Evolutionary conservation across 257 asterid species (phyloP).

Genomic region (Solanum peruvianum): DNA sequence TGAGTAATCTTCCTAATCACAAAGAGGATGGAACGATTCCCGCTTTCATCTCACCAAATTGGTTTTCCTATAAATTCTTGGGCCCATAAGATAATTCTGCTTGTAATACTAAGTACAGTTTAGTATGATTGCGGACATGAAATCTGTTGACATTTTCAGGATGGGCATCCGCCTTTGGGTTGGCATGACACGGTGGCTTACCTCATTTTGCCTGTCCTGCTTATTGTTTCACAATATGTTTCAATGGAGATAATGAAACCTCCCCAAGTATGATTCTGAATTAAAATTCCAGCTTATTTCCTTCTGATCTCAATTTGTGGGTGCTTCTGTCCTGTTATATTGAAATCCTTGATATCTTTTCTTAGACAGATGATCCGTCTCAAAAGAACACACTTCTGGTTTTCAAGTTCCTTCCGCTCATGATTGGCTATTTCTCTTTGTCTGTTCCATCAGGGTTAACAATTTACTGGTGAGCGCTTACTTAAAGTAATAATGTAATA

Average conservation of each 20-base stretch:
- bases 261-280: slow-evolving; percentile 63
- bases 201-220: slow-evolving; percentile 88
- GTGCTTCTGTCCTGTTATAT: slow-evolving; percentile 12
- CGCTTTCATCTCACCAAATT: neutral
- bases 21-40: neutral
- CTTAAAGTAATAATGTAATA: neutral
- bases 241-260: slow-evolving; percentile 99
- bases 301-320: neutral
- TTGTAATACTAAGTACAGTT: neutral
- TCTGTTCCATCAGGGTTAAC: slow-evolving; percentile 98
- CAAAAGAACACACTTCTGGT: slow-evolving; percentile 94
- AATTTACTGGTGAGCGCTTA: slow-evolving; percentile 68
- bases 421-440: slow-evolving; percentile 98
- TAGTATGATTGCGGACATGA: neutral
- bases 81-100: neutral
- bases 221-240: slow-evolving; percentile 74
- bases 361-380: slow-evolving; percentile 92
- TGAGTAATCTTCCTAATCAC: neutral
- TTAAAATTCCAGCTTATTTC: neutral
- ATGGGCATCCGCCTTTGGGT: slow-evolving; percentile 99
- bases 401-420: slow-evolving; percentile 92
- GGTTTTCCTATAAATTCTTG: neutral
- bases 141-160: slow-evolving; percentile 33
- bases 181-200: slow-evolving; percentile 95
- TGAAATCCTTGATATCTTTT: slow-evolving; percentile 21